phyloP scores from a whole-genome alignment of 495 filamentous ascomycete genomes.

The Tuber brumale region DNA sequence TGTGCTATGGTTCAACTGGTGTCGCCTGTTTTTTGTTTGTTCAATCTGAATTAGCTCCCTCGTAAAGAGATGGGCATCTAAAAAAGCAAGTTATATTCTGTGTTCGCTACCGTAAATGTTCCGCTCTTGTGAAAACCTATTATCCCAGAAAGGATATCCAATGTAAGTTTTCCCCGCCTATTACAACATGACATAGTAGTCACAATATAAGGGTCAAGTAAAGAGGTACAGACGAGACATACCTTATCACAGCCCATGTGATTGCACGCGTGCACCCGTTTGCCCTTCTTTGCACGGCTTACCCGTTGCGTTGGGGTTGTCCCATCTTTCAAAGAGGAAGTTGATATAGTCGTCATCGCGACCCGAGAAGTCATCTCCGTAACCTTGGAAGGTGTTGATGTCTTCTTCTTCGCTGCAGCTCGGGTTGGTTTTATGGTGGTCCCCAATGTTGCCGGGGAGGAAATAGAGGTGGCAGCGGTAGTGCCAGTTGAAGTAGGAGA shows the following conservation, averaged over 20 bases:
- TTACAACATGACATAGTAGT: conserved; percentile 10
- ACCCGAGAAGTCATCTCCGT: conserved; percentile 21
- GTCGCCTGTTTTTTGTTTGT: conserved; percentile 28
- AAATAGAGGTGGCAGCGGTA: conserved; percentile 31
- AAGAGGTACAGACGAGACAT: conserved; percentile 3
- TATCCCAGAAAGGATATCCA: conserved; percentile 1
- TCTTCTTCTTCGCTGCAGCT: conserved; percentile 36
- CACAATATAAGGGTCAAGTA: conserved; percentile 14
- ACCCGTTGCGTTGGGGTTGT: conserved; percentile 40
- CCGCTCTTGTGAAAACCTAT: conserved; percentile 42
- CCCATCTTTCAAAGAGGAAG: conserved; percentile 35
- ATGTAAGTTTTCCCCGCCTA: conserved; percentile 23
- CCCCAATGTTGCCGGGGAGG: conserved; percentile 39
- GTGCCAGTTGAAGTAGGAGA: conserved; percentile 38
- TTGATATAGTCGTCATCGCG: conserved; percentile 32
- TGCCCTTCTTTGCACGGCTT: conserved; percentile 43
- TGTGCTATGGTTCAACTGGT: conserved; percentile 42
- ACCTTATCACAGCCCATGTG: conserved; percentile 42
- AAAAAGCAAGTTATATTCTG: not conserved
- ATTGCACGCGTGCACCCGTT: conserved; percentile 41
- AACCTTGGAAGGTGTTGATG: conserved; percentile 29
- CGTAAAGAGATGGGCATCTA: not conserved
- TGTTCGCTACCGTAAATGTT: conserved; percentile 39
- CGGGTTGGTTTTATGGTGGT: conserved; percentile 37
- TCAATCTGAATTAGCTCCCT: conserved; percentile 18